These are phyloP conservation scores for Comarum palustre DNA, from an alignment of 306 rosid species.

Conservation along the genomic window DNA sequence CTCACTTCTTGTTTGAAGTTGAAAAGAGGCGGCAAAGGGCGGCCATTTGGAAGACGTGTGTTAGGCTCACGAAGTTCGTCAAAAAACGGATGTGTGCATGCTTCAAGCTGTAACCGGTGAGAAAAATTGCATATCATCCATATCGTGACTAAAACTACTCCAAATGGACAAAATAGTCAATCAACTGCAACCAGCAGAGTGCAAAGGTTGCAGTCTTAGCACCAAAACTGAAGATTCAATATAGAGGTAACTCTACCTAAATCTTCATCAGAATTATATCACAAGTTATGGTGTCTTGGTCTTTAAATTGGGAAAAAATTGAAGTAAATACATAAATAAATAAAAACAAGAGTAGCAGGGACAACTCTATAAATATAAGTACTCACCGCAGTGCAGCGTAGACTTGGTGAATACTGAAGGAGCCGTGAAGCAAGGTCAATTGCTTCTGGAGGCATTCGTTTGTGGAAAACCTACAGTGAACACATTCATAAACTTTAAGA, in stretches of 20 bases:
- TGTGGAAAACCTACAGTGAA: constrained; percentile 74
- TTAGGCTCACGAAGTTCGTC: constrained; percentile 90
- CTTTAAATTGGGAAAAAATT: constrained; percentile 4
- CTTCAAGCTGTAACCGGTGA: constrained; percentile 69
- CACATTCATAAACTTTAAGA: constrained; percentile 19
- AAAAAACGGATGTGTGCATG: constrained; percentile 86
- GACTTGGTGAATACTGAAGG: constrained; percentile 94
- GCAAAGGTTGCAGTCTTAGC: constrained; percentile 10
- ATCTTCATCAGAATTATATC: constrained; percentile 1
- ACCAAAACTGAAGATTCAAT: constrained; percentile 18
- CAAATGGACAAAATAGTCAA: constrained; percentile 8
- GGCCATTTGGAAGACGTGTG: constrained; percentile 80
- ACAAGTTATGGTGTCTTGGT: background rate
- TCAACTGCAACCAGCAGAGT: constrained; percentile 3
- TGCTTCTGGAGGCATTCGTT: constrained; percentile 97
- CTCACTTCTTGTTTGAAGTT: constrained; percentile 91
- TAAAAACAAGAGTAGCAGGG: background rate
- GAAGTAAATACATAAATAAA: background rate
- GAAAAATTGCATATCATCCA: constrained; percentile 12
- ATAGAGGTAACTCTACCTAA: background rate
- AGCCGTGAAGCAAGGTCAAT: constrained; percentile 96
- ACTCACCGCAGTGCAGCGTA: constrained; percentile 90
- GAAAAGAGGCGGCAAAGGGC: constrained; percentile 77
- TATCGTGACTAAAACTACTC: background rate
- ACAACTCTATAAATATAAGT: background rate